These are phyloP conservation scores for Flaveria brownii DNA, from an alignment of 129 eudicot species.

Conservation along the genomic window DNA sequence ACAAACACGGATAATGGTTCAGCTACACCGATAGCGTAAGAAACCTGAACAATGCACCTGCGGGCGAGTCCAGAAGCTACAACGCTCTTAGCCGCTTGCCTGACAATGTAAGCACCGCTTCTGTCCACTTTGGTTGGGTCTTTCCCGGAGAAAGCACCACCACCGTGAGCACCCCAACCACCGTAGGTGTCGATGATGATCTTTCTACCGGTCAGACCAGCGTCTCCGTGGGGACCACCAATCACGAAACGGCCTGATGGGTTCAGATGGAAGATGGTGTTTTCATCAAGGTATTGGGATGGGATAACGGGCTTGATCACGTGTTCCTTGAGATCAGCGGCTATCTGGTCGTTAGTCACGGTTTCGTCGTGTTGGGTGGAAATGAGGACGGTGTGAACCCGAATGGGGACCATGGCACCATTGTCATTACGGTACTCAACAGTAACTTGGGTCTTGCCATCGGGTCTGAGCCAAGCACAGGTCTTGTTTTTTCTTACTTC, in stretches of 20 bases:
- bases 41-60: conserved; percentile 22
- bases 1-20: conserved; percentile 23
- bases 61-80: conserved; percentile 21
- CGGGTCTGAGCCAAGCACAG: conserved; percentile 15
- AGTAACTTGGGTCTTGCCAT: conserved; percentile 12
- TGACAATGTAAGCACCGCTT: conserved; percentile 13
- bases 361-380: conserved; percentile 24
- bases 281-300: conserved; percentile 17
- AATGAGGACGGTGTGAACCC: conserved; percentile 17
- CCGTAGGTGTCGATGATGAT: conserved; percentile 17
- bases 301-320: conserved; percentile 23
- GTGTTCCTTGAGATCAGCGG: conserved; percentile 14
- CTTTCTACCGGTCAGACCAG: conserved; percentile 17
- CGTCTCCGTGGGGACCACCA: conserved; percentile 21
- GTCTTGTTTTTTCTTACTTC: conserved; percentile 17
- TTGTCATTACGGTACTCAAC: conserved; percentile 8
- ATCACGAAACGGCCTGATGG: conserved; percentile 15
- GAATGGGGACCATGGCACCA: conserved; percentile 16
- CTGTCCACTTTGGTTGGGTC: conserved; percentile 18
- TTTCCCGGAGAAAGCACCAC: conserved; percentile 19
- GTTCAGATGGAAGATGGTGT: conserved; percentile 14
- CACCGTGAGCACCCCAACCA: conserved; percentile 17
- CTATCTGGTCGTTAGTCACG: conserved; percentile 14
- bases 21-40: conserved; percentile 17
- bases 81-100: conserved; percentile 17